Base-by-base conservation (phyloP, 2,329 filamentous ascomycete species). In the Alternaria triticimaculans region DNA sequence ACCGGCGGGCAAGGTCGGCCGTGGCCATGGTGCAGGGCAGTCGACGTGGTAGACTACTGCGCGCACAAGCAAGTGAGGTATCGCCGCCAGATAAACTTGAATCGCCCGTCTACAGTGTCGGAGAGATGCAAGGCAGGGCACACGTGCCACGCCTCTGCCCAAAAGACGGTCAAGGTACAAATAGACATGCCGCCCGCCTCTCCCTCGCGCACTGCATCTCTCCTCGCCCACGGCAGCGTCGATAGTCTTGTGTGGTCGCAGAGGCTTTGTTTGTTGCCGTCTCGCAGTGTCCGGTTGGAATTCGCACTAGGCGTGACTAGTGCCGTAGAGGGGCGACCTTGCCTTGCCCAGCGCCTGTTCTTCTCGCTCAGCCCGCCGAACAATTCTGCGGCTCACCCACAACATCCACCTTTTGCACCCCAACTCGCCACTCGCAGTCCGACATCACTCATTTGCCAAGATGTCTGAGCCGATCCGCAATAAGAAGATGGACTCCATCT, bases 401-500 rank as follows among this genome's bases (percentile, higher is more conserved):
- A 72, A 74, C 72, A 50, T 68, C 63, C 71, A 67, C 67, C 69
- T 63, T 67, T 67, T 58, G 64, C 58, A 72, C 74, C 76, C 74
- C 76, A 74, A 73, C 73, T 68, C 66, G 72, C 72, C 68, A 71
- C 74, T 66, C 60, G 64, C 65, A 62, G 61, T 69, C 62, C 72
- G 65, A 70, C 69, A 68, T 65, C 72, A 68, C 64, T 64, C 64
- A 69, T 62, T 62, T 71, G 71, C 69, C 73, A 82, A 68, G 70
- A 90, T 90, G 88, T 89, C 88, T 80, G 88, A 90, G 78, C 88
- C 88, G 73, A 90, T 89, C 80, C 87, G 87, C 81, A 90, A 89
- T 80, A 89, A 88, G 83, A 88, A 88, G 81, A 80, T 86, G 69
- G 87, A 88, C 75, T 83, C 86, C 72, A 84, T 85, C 72, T 84